phyloP scores from a whole-genome alignment of 352 stramenopile genomes.

The Globisporangium cylindrosporum region DNA sequence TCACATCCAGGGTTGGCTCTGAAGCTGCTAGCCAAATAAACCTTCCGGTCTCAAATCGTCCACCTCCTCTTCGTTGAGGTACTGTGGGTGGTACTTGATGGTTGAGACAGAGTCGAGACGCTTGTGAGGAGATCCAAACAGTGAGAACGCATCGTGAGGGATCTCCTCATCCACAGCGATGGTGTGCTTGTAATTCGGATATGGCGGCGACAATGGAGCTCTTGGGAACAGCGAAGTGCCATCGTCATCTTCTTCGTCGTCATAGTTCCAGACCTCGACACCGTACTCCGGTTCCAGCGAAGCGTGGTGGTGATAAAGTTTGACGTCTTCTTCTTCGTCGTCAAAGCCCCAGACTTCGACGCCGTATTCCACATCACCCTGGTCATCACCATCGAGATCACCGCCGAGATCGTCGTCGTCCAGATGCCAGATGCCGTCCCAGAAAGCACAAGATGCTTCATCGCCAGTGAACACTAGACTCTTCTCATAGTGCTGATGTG shows the following conservation, averaged over 20 bases:
- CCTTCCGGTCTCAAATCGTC: not conserved
- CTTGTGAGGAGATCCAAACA: constrained; percentile 15
- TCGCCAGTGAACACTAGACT: constrained; percentile 12
- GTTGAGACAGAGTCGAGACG: not conserved
- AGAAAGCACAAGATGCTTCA: constrained; percentile 16
- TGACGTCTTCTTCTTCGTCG: not conserved
- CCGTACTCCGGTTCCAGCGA: constrained; percentile 4
- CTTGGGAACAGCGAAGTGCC: not conserved
- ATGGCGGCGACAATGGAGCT: too few relatives aligned
- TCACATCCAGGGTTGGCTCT: not conserved
- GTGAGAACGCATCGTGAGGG: constrained; percentile 2
- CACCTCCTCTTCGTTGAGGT: not conserved
- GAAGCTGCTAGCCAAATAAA: not conserved
- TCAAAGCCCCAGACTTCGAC: not conserved
- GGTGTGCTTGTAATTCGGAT: not conserved
- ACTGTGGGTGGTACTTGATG: not conserved
- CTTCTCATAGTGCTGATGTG: not conserved
- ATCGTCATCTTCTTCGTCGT: not conserved
- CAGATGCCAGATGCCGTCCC: constrained; percentile 15
- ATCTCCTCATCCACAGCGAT: not conserved
- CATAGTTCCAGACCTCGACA: constrained; percentile 8
- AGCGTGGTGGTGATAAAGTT: not conserved
- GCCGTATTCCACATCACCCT: constrained; percentile 8
- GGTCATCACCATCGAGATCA: not conserved
- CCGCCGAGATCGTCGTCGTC: constrained; percentile 6